Evolutionary conservation across 129 eudicot genomes (phyloP), one percentile per base, ranked within the genome.

Genomic region (Flaveria brownii): DNA sequence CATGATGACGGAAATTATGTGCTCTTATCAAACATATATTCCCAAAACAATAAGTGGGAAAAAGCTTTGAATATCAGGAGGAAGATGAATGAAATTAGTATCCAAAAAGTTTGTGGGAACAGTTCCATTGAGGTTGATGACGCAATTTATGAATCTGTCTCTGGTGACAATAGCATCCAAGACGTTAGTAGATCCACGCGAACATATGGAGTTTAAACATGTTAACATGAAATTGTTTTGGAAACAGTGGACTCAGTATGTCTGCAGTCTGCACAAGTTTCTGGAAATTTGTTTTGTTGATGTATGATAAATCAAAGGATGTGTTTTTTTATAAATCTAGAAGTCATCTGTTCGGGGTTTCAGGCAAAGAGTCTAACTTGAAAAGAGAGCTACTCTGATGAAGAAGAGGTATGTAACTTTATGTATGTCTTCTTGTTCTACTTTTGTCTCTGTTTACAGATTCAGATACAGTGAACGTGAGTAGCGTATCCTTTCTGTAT

Each of bases 21-120:
- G 18, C 41, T 92, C 36, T 84, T 92, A 68, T 88, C 94, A n/a
- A 90, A 86, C 68, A 85, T 92, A 85, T 90, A 92, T 82, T 92
- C 94, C 28, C 82, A 88, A 59, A 91, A 80, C 2, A 84, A 85
- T 18, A 87, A 86, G 85, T 92, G 96, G 96, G 96, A 88, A 16
- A 77, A 87, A 68, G 90, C 83, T 73, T 50, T 82, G 20, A 25
- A 76, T 61, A 22, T 92, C 67, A 83, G 96, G 76, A 83, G 77
- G 30, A 65, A 69, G 43, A 50, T 82, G 72, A 82, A 83, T 68
- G 82, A 57, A n/a, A 74, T 64, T 71, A 65, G 82, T n/a, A 83
- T 90, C 30, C 78, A 79, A 78, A 86, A 85, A 76, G 83, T 72
- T 82, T 85, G 83, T 22, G 98, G 96, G 16, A 81, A 86, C 63